Base-by-base conservation (phyloP, 306 rosid species). In the barrel medic (Medicago truncatula) region DNA sequence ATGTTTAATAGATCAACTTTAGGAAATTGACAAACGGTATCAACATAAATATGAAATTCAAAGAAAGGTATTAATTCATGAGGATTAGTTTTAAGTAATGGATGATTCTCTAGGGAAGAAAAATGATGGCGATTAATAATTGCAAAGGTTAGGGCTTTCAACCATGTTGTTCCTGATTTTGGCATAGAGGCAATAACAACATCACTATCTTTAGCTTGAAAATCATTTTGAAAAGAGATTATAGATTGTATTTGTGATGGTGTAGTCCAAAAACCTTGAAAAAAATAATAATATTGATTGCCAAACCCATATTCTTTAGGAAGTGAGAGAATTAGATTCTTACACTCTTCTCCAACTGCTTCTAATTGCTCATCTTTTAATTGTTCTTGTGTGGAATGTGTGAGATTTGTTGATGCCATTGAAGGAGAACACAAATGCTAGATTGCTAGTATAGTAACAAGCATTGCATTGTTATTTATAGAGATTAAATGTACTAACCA, bases 151-250 rank as follows among this genome's bases (percentile, higher is more conserved):
- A 87, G 79, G 25, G 84, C 88, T 80, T 83, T 89, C 13, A 89
- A 62, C 94, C 91, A 89, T 0, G 94, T 89, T 41, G 88, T 87
- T 25, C 91, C 94, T 41, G 94, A 85, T 85, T 89, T 89, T 8
- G 90, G 91, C 0, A 83, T 11, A 2, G 81, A 49, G 8, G 91
- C 87, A 14, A 87, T 23, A 10, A 87, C 12, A 20, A 85, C 54
- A 57, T 89, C 91, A 18, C 34, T 58, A 20, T 89, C 83, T 12
- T n/a, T 62, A 3, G 88, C 82, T 78, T 83, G 81, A 54, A 87
- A 87, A 63, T 85, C 82, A 10, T 70, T 76, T 43, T 85, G 91
- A 73, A 82, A 84, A 44, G 53, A 0, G 40, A 40, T 16, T 20
- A 81, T 63, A 56, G 83, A 65, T 76, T 85, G 83, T 36, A 87